Evolutionary conservation across 805 yeast species (phyloP), one percentile per base, ranked within the genome.

Genomic region (Pichia deserticola): DNA sequence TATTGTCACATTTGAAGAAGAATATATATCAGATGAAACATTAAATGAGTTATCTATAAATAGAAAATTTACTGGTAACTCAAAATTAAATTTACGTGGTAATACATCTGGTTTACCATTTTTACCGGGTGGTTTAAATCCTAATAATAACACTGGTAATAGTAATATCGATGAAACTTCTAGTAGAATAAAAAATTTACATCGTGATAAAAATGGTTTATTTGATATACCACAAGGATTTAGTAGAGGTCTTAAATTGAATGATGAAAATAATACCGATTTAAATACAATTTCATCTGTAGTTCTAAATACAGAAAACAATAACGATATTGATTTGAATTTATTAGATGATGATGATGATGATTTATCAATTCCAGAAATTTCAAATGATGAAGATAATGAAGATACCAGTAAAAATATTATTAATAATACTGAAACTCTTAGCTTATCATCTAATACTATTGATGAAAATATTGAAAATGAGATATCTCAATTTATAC

Each of bases 171-270:
- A 59, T 33, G 76, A 72, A 32, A 76, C 72, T 46, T 13, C 40
- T 29, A 25, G 11, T 6, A 67, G 63, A 4, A 61, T 71, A 0
- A 57, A 65, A 38, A 67, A 70, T 40, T 60, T 86, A 43, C 93
- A 85, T 58, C 76, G 83, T 59, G 92, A 86, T 59, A 68, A 67
- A 3, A 73, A 78, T 34, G 99, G 98, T 0, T 66, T 93, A 36
- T 86, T 84, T 60, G 95, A 88, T 63, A 66, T 79, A 1, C 93
- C 97, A 0, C 92, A 84, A 20, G 97, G 97, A 0, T 72, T 93
- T 48, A 61, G 77, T 7, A 72, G 98, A 53, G 96, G 97, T 0
- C 69, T 90, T 51, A 54, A 61, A 9, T 52, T 72, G 7, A 34
- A 8, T 7, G 37, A 42, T 7, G 34, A 40, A 7, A 53, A 44